Percentiles rank a stretch among this genome's conserved stretches.
These are phyloP conservation scores for Trichoderma koningii DNA, from an alignment of 2,329 filamentous ascomycete genomes.

Conservation along the genomic window DNA sequence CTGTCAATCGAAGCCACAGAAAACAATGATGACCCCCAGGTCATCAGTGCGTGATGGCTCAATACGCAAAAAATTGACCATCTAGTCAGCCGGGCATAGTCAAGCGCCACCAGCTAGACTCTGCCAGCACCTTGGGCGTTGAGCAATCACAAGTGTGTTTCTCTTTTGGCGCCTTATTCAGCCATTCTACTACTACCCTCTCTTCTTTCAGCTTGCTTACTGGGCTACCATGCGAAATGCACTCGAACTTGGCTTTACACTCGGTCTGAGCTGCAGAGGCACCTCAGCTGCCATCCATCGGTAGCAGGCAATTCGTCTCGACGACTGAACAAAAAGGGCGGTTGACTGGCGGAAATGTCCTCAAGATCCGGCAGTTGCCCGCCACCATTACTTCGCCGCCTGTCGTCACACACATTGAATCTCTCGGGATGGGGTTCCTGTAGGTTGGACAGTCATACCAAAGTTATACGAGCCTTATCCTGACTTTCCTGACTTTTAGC, in stretches of 20 bases:
- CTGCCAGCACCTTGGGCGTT: neutral
- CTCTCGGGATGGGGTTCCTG: neutral
- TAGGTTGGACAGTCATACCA: neutral
- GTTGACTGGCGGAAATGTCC: neutral
- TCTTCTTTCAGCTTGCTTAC: neutral
- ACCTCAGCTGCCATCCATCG: neutral
- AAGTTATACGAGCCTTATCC: neutral
- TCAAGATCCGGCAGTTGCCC: constrained; percentile 1
- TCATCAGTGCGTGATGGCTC: neutral
- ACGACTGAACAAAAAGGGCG: neutral
- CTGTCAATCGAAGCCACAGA: neutral
- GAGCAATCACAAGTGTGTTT: neutral
- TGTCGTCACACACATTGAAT: neutral
- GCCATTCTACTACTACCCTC: too few species aligned
- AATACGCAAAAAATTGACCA: neutral
- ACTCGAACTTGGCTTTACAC: constrained; percentile 6
- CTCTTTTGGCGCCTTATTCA: neutral
- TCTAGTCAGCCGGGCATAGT: neutral
- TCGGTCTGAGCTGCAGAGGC: constrained; percentile 12
- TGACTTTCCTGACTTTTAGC: neutral
- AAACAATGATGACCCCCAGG: neutral
- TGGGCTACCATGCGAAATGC: neutral
- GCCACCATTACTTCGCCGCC: constrained; percentile 4
- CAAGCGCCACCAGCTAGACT: constrained; percentile 12
- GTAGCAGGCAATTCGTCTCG: neutral